Conservation (phyloP, 345 rosid species). For the Gossypium turneri region DNA sequence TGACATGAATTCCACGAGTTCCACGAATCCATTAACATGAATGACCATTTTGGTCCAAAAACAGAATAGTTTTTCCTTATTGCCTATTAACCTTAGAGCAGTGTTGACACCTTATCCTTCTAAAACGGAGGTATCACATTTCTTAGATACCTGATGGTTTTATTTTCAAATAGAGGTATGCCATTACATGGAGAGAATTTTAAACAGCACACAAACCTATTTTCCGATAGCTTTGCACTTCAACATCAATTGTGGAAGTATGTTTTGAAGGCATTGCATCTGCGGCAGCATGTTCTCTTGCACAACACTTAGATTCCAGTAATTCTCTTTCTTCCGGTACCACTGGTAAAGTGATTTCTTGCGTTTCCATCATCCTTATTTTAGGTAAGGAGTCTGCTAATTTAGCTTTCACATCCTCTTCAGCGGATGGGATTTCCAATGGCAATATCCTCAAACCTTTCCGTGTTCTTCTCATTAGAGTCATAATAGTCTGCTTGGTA, state of each 20-base stretch:
- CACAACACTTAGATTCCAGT: slow-evolving; percentile 16
- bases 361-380: slow-evolving; percentile 59
- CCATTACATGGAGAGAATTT: background rate
- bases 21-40: no score
- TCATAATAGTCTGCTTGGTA: slow-evolving; percentile 33
- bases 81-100: background rate
- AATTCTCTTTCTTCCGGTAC: slow-evolving; percentile 27
- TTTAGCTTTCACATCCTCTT: slow-evolving; percentile 48
- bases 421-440: slow-evolving; percentile 31
- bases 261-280: slow-evolving; percentile 17
- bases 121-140: background rate
- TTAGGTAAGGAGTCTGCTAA: slow-evolving; percentile 76
- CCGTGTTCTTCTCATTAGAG: slow-evolving; percentile 31
- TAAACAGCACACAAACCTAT: slow-evolving; percentile 28
- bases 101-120: background rate
- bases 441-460: slow-evolving; percentile 28
- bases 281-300: slow-evolving; percentile 20
- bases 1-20: no score
- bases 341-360: slow-evolving; percentile 26
- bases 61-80: background rate
- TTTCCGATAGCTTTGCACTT: slow-evolving; percentile 16
- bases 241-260: slow-evolving; percentile 16
- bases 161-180: background rate
- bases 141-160: background rate
- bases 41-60: background rate